Base-by-base conservation (phyloP, 2,329 filamentous ascomycete species). In the Fusarium poae region DNA sequence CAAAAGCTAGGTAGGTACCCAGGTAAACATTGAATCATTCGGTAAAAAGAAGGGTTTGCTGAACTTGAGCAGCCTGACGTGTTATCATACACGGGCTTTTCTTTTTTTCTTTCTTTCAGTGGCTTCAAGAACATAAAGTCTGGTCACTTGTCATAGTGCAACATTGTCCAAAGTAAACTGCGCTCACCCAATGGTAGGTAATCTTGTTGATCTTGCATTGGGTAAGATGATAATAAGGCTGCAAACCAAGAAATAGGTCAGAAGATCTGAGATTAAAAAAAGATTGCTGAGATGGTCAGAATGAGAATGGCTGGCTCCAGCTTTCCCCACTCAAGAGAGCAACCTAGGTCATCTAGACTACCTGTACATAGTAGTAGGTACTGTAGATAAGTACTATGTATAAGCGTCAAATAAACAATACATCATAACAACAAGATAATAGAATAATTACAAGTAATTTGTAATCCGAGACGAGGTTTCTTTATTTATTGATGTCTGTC, bases 201-300 rank as follows among this genome's bases (percentile, higher is more conserved):
- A 45, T 50, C 32, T 35, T 23, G 23, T 35, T 23, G 23, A 50
- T 37, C 9, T 50, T 12, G 18, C n/a, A 10, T 39, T 55, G 48
- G 48, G 18, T 27, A 18, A 25, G 50, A 35, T 32, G 48, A 21
- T 62, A 15, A 27, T 35, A 39, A 48, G 20, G 23, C 51, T 63
- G 29, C 30, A 56, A 37, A 27, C 37, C 49, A 61, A 61, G 34
- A 50, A 46, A 37, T 15, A 35, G 52, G 45, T 48, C 20, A 39
- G 25, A n/a, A 56, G 45, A 67, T 67, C 62, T 62, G 7, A 62
- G 62, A 62, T 62, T 23, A 8, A 62, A 37, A 46, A 30, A 48
- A 54, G 42, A 32, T 56, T 51, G 35, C 21, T 54, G 46, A 55
- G 62, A 66, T 65, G 12, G 18, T 18, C 42, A 32, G 37, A 29